phyloP scores from a whole-genome alignment of 2,329 filamentous ascomycete genomes.

The Trichophyton equinum region DNA sequence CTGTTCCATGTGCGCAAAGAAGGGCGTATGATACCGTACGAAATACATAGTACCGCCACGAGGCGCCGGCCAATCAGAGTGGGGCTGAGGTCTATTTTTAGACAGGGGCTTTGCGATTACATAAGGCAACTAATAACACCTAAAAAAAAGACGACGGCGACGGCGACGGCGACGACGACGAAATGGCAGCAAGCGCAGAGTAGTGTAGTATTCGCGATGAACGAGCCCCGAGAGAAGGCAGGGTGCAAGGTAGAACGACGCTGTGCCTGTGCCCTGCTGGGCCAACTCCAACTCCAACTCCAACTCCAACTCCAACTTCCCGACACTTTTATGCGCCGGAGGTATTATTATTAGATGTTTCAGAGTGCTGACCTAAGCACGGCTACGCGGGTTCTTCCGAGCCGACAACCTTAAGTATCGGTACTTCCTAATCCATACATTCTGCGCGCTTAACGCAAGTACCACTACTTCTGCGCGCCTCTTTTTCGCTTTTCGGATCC shows the following conservation, averaged over 20 bases:
- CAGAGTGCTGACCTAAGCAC: background rate
- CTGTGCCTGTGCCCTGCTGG: too few species aligned
- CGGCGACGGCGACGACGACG: background rate
- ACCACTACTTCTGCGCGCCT: background rate
- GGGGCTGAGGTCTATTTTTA: background rate
- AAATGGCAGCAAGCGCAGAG: background rate
- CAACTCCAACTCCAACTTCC: background rate
- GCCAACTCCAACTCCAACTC: too few species aligned
- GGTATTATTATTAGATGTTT: background rate
- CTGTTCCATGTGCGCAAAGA: background rate
- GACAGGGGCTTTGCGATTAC: background rate
- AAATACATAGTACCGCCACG: background rate
- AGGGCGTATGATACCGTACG: background rate
- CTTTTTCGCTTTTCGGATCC: background rate
- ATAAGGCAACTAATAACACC: background rate
- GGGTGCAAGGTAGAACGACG: too few species aligned
- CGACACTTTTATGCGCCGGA: background rate
- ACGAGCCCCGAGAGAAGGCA: background rate
- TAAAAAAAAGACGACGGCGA: background rate
- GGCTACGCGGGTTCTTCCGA: background rate
- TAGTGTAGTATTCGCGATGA: too few species aligned
- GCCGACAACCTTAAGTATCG: background rate
- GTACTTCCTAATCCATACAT: background rate
- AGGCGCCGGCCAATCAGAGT: background rate
- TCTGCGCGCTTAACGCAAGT: background rate